Conservation (phyloP, 306 rosid genomes). For the Vachellia collinsii region DNA sequence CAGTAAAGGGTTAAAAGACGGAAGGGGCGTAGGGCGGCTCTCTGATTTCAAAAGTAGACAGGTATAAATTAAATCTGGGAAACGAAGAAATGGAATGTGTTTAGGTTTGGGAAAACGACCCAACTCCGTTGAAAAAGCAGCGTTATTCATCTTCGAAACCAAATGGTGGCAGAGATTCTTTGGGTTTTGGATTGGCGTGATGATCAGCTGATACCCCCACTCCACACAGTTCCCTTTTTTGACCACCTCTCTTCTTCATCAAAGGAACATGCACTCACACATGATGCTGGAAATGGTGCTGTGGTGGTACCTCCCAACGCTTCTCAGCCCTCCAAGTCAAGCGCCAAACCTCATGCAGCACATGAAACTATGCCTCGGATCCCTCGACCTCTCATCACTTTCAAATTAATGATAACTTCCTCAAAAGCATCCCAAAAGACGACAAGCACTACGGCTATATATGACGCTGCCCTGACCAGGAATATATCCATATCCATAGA, state of each 20-base stretch:
- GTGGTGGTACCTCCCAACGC: slow-evolving; percentile 53
- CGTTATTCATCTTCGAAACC: slow-evolving; percentile 33
- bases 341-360: slow-evolving; percentile 50
- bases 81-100: background rate
- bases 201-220: slow-evolving; percentile 25
- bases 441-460: slow-evolving; percentile 41
- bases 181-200: slow-evolving; percentile 52
- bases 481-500: slow-evolving; percentile 20
- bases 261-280: background rate
- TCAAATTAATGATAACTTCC: slow-evolving; percentile 61
- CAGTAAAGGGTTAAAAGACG: too few relatives aligned
- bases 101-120: slow-evolving; percentile 58
- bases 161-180: slow-evolving; percentile 18
- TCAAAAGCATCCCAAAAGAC: slow-evolving; percentile 49
- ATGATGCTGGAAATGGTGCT: slow-evolving; percentile 23
- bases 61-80: background rate
- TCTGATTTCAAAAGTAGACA: background rate
- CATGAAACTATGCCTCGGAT: slow-evolving; percentile 84
- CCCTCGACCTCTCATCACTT: slow-evolving; percentile 76
- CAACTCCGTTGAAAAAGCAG: slow-evolving; percentile 60
- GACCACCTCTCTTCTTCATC: slow-evolving; percentile 51
- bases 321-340: background rate
- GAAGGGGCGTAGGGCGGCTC: too few relatives aligned
- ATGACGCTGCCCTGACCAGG: background rate
- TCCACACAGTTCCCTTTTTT: slow-evolving; percentile 47